Evolutionary conservation across 768 basidiomycete species (phyloP).

Genomic region (Lactarius trivialis): DNA sequence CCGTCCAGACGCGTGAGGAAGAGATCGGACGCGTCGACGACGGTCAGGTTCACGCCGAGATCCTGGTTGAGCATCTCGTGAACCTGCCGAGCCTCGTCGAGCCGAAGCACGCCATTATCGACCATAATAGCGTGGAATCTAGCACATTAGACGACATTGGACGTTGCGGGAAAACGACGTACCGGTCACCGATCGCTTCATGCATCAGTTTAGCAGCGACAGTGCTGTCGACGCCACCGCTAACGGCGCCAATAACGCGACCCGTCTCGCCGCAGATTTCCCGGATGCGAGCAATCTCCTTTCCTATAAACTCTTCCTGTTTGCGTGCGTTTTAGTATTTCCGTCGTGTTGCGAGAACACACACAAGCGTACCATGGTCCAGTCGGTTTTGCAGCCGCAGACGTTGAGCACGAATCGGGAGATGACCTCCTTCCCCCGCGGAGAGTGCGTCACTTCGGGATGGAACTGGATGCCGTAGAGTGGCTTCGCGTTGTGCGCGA

Average conservation of each 20-base stretch:
- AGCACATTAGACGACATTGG: neutral
- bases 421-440: constrained; percentile 84
- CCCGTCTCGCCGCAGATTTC: constrained; percentile 92
- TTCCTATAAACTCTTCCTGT: constrained; percentile 95
- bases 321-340: neutral
- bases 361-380: constrained; percentile 82
- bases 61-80: constrained; percentile 88
- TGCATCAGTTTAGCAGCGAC: constrained; percentile 99
- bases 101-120: constrained; percentile 93
- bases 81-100: constrained; percentile 88
- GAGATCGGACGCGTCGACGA: constrained; percentile 90
- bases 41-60: constrained; percentile 92
- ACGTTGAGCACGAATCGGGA: constrained; percentile 77
- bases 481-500: constrained; percentile 83
- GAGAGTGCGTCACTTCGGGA: constrained; percentile 95
- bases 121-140: constrained; percentile 99
- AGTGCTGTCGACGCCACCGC: constrained; percentile 95
- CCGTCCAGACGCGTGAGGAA: constrained; percentile 87
- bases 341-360: too few species aligned
- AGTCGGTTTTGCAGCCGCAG: constrained; percentile 72
- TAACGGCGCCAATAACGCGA: constrained; percentile 96
- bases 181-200: constrained; percentile 97
- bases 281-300: constrained; percentile 89
- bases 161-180: constrained; percentile 17
- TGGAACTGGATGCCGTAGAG: constrained; percentile 99